Evolutionary conservation across 2,329 filamentous ascomycete species (phyloP).

Genomic region (Huntiella bhutanensis): DNA sequence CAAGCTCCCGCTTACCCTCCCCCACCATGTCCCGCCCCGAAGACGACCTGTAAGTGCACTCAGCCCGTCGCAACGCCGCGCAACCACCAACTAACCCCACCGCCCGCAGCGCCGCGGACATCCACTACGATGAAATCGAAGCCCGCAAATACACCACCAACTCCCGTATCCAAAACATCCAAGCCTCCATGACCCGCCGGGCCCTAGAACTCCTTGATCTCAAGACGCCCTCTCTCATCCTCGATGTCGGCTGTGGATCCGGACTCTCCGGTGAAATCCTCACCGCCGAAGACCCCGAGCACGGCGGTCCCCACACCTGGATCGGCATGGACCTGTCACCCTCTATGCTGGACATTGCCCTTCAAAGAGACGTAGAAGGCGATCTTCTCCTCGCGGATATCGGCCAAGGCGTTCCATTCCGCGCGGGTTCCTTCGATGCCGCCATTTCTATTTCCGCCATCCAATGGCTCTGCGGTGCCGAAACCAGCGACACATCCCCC

Average conservation of each 20-base stretch:
- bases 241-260: slow-evolving; percentile 92
- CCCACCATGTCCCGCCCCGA: slow-evolving; percentile 84
- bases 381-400: slow-evolving; percentile 91
- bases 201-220: slow-evolving; percentile 84
- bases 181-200: slow-evolving; percentile 82
- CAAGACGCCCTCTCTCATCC: slow-evolving; percentile 60
- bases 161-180: slow-evolving; percentile 87
- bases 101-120: slow-evolving; percentile 58
- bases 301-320: slow-evolving; percentile 81
- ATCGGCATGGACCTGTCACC: slow-evolving; percentile 91
- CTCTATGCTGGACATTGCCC: slow-evolving; percentile 89
- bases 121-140: slow-evolving; percentile 93
- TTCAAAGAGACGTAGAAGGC: slow-evolving; percentile 81
- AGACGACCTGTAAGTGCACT: slow-evolving; percentile 55
- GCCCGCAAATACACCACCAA: slow-evolving; percentile 95
- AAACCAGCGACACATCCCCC: slow-evolving; percentile 67
- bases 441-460: slow-evolving; percentile 88
- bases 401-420: slow-evolving; percentile 86
- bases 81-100: too few relatives aligned
- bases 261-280: slow-evolving; percentile 90
- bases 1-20: neutral
- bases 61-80: neutral
- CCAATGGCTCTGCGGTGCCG: slow-evolving; percentile 97
- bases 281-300: slow-evolving; percentile 45
- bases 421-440: slow-evolving; percentile 80